These are phyloP conservation scores for Coemansia sp. DNA, from an alignment of 192 early-diverging fungal genomes.

Conservation along the genomic window DNA sequence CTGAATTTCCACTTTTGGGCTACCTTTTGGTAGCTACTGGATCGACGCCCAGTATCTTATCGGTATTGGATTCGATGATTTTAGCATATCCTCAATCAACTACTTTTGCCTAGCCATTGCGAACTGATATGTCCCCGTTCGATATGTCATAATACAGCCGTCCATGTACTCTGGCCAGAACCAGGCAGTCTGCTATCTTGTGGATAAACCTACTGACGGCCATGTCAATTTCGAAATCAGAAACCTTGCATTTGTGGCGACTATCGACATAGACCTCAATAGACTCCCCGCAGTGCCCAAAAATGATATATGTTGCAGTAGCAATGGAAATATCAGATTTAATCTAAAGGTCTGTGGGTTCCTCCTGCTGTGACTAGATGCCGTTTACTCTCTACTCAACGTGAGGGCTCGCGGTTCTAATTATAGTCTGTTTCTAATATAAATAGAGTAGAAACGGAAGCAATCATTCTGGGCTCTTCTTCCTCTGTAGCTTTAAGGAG, in stretches of 20 bases:
- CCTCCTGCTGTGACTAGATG: too few species aligned
- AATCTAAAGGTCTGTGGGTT: too few species aligned
- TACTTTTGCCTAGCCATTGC: not conserved
- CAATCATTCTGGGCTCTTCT: too few species aligned
- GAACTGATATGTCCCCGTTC: conserved; percentile 13
- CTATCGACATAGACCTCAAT: not conserved
- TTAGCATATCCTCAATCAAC: conserved; percentile 29
- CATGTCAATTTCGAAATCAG: not conserved
- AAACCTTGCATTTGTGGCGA: not conserved
- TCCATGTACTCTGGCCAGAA: not conserved
- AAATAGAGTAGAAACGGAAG: too few species aligned
- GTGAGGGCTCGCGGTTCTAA: too few species aligned
- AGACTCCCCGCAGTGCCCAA: not conserved
- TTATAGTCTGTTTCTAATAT: too few species aligned
- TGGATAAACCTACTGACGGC: not conserved
- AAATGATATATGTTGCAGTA: conserved; percentile 8
- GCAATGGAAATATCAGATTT: conserved; percentile 4
- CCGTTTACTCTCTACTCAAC: too few species aligned
- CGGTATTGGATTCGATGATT: not conserved
- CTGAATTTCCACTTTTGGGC: not conserved
- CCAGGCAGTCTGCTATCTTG: not conserved
- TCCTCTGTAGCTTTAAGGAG: too few species aligned
- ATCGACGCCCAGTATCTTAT: not conserved
- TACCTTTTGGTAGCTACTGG: not conserved
- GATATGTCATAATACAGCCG: conserved; percentile 17